Evolutionary conservation across 805 yeast species (phyloP), one percentile per base, ranked within the genome.

Genomic region (Lachancea meyersii): DNA sequence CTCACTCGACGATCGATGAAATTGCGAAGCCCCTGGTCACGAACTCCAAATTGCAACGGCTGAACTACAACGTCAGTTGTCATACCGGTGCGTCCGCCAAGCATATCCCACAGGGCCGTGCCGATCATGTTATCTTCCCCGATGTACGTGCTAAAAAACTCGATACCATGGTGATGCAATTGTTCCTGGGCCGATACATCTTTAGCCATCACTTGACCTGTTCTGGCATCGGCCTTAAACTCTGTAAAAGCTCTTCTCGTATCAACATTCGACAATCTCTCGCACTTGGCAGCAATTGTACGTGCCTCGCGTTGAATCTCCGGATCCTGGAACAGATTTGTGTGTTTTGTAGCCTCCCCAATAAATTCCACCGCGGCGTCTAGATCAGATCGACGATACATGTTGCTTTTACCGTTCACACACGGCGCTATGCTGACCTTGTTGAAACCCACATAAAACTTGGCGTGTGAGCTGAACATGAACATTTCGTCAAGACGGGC

Each of bases 51-150:
- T 22, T 62, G 63, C 18, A 78, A 61, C 0, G 96, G 96, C 57
- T 87, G 96, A 3, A 85, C 64, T 1, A 80, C 95, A 36, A 78
- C 73, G 57, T 87, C 95, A 1, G 83, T 78, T 1, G 91, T 80
- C 71, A 86, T 69, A 0, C 82, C 88, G 0, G 95, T 85, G 50
- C 88, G 68, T 2, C 85, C 82, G 19, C 84, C 80, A 26, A 71
- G 69, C 19, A 45, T 51, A 38, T 78, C 77, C 95, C 95, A 87
- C 14, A 87, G 58, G 1, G 87, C 85, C 38, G 85, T 86, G 4
- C 86, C 95, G 48, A 87, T 87, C 94, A 86, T 84, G 60, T 87
- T 87, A 60, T 87, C 96, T 58, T 87, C 96, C 5, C 95, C 95
- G 55, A 87, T 87, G 58, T 81, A 88, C 44, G 79, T 69, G 6